Evolutionary conservation across 2,329 filamentous ascomycete genomes (phyloP).

Genomic region (Diaporthe velutina): DNA sequence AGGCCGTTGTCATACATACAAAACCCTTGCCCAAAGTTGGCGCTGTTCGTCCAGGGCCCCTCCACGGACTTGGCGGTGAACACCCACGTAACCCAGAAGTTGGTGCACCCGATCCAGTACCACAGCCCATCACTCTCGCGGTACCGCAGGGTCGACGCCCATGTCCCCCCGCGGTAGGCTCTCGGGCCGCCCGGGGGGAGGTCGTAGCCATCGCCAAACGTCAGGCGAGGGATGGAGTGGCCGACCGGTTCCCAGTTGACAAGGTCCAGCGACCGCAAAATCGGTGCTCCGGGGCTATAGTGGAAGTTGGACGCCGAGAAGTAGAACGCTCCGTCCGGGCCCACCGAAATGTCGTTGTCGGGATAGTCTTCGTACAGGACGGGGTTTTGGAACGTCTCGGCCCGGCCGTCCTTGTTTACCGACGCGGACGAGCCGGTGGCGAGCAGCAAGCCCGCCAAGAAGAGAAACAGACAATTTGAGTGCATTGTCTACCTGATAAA

Average conservation of each 20-base stretch:
- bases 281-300: slow-evolving; percentile 59
- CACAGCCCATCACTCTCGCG: slow-evolving; percentile 61
- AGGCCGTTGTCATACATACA: slow-evolving; percentile 72
- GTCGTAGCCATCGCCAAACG: slow-evolving; percentile 63
- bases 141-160: slow-evolving; percentile 67
- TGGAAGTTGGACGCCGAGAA: slow-evolving; percentile 32
- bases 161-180: slow-evolving; percentile 67
- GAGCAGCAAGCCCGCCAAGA: slow-evolving; percentile 12
- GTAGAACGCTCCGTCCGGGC: slow-evolving; percentile 3
- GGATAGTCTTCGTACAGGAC: slow-evolving; percentile 53
- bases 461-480: not conserved
- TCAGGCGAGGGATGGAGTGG: slow-evolving; percentile 59
- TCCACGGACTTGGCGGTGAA: slow-evolving; percentile 60
- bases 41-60: slow-evolving; percentile 58
- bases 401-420: not conserved
- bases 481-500: slow-evolving; percentile 9
- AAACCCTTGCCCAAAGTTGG: slow-evolving; percentile 49
- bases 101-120: slow-evolving; percentile 71
- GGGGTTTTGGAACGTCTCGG: slow-evolving; percentile 20
- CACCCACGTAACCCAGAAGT: slow-evolving; percentile 64
- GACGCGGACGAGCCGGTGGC: slow-evolving; percentile 8
- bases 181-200: slow-evolving; percentile 53
- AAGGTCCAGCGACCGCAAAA: slow-evolving; percentile 68
- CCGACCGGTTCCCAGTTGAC: slow-evolving; percentile 63
- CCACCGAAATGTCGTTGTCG: slow-evolving; percentile 42